These are phyloP conservation scores for Betula pendula DNA, from an alignment of 306 rosid genomes.

Conservation along the genomic window DNA sequence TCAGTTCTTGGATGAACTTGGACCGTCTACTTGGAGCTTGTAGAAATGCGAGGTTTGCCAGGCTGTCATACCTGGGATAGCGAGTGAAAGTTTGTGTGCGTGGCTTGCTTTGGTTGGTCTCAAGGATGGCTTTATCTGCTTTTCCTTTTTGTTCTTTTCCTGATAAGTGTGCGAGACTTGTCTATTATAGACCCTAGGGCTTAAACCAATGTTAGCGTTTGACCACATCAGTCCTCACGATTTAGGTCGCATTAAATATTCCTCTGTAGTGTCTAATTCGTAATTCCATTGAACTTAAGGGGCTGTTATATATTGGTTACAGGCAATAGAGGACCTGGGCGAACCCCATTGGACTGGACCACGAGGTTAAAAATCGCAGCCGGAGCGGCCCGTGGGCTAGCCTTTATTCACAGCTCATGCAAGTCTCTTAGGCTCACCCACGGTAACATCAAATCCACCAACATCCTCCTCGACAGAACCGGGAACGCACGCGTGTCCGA, in stretches of 20 bases:
- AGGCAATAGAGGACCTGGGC: constrained; percentile 93
- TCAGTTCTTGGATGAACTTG: constrained; percentile 10
- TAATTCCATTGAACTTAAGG: constrained; percentile 21
- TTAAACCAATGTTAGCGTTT: no score
- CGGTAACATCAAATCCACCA: constrained; percentile 87
- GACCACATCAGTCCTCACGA: neutral
- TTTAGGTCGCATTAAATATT: neutral
- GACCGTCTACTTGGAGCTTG: constrained; percentile 17
- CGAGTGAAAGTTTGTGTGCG: no score
- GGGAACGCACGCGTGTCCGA: constrained; percentile 70
- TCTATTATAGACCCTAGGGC: no score
- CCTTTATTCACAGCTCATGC: constrained; percentile 74
- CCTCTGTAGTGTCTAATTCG: constrained; percentile 12
- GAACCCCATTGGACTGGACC: constrained; percentile 91
- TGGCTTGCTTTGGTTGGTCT: no score
- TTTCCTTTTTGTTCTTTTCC: no score
- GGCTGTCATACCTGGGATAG: neutral
- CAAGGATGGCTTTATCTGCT: no score
- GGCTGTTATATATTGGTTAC: neutral
- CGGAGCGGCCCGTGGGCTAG: constrained; percentile 73
- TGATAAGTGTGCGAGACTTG: no score
- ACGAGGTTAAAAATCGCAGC: constrained; percentile 78
- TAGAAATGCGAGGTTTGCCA: neutral
- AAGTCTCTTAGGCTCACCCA: constrained; percentile 59
- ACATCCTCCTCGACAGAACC: constrained; percentile 59